A percentile compares a stretch with the other conserved stretches of the same genome.
Conservation (phyloP, 306 rosid genomes). For the Cicer cuneatum region DNA sequence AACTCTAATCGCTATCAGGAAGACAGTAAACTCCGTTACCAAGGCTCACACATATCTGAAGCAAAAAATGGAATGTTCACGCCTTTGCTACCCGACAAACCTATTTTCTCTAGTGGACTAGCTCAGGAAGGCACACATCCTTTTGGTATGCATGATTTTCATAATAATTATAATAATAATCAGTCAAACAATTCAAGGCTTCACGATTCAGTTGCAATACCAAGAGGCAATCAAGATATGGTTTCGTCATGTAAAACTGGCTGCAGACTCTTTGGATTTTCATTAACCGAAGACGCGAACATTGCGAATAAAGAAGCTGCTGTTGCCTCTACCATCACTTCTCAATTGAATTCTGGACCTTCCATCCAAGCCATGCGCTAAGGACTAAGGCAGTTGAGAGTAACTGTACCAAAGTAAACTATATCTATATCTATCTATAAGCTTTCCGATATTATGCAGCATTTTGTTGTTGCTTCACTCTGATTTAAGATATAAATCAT, state of each 20-base stretch:
- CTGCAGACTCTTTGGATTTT: slow-evolving; percentile 95
- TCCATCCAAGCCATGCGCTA: slow-evolving; percentile 56
- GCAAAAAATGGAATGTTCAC: slow-evolving; percentile 48
- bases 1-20: slow-evolving; percentile 41
- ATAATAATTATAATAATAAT: neutral
- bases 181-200: slow-evolving; percentile 48
- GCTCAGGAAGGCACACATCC: slow-evolving; percentile 45
- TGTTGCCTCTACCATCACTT: slow-evolving; percentile 43
- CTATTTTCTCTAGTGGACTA: slow-evolving; percentile 35
- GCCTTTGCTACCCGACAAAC: slow-evolving; percentile 42
- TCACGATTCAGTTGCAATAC: slow-evolving; percentile 37
- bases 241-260: slow-evolving; percentile 67
- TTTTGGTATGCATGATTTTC: slow-evolving; percentile 32
- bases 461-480: neutral
- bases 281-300: slow-evolving; percentile 67
- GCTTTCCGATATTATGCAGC: slow-evolving; percentile 1
- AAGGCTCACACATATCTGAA: slow-evolving; percentile 45
- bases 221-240: slow-evolving; percentile 59
- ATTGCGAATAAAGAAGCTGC: slow-evolving; percentile 54
- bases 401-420: slow-evolving; percentile 67
- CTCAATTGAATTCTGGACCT: slow-evolving; percentile 59
- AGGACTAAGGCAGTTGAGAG: slow-evolving; percentile 62
- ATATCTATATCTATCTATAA: neutral
- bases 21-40: slow-evolving; percentile 42
- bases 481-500: neutral